Evolutionary conservation across 345 rosid species (phyloP).

Genomic region (Nephelium lappaceum): DNA sequence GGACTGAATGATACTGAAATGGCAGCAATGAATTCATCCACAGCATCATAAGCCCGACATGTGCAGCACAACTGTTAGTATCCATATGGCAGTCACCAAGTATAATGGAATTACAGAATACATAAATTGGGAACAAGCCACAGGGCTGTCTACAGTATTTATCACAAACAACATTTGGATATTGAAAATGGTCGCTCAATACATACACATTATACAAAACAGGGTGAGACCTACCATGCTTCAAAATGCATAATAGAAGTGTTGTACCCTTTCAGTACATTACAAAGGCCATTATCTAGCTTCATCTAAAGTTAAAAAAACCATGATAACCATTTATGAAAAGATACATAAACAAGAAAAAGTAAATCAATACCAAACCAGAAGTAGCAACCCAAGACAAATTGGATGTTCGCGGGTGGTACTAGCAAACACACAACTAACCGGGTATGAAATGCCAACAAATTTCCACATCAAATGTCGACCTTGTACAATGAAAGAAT

Average conservation of each 20-base stretch:
- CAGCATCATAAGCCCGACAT: conserved; percentile 92
- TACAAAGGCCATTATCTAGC: background rate
- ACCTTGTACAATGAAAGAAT: too few species aligned
- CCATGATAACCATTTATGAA: conserved; percentile 8
- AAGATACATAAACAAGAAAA: background rate
- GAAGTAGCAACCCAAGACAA: conserved; percentile 96
- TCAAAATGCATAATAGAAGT: conserved; percentile 1
- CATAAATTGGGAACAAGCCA: conserved; percentile 12
- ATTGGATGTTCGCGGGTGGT: conserved; percentile 94
- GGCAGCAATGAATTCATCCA: conserved; percentile 93
- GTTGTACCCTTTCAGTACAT: background rate
- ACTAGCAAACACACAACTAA: conserved; percentile 87
- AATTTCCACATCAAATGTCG: conserved; percentile 16
- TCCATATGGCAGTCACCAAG: conserved; percentile 8
- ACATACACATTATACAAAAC: background rate
- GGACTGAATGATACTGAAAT: conserved; percentile 85
- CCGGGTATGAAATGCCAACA: conserved; percentile 62
- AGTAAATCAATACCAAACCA: conserved; percentile 66
- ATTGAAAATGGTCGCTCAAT: background rate
- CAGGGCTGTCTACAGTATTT: background rate
- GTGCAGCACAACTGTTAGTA: conserved; percentile 80
- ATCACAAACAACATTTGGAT: background rate
- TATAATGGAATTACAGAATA: background rate
- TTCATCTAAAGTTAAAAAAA: conserved; percentile 1
- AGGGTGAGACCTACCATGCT: background rate